A percentile compares a stretch with the other conserved stretches of the same genome.
phyloP scores from a whole-genome alignment of 2,329 filamentous ascomycete genomes.

The Fusarium beomiforme region DNA sequence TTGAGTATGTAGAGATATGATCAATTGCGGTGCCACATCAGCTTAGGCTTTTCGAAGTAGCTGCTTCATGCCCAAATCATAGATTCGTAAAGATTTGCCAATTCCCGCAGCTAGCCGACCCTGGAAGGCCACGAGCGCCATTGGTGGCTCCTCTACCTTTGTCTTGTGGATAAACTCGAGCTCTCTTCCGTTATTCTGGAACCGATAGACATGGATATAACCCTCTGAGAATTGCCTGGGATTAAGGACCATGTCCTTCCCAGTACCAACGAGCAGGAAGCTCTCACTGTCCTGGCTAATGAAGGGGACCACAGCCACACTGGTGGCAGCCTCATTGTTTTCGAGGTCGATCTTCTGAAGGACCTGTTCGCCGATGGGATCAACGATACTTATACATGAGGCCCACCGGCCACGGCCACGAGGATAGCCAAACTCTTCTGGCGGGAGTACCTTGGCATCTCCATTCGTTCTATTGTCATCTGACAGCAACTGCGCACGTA shows the following conservation, averaged over 20 bases:
- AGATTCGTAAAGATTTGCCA: conserved; percentile 83
- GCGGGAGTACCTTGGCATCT: conserved; percentile 73
- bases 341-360: conserved; percentile 83
- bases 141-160: conserved; percentile 86
- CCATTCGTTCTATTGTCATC: conserved; percentile 77
- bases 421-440: conserved; percentile 89
- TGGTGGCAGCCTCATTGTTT: conserved; percentile 91
- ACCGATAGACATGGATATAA: conserved; percentile 91
- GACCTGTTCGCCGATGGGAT: conserved; percentile 77
- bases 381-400: conserved; percentile 95
- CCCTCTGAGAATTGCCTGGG: conserved; percentile 81
- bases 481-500: conserved; percentile 75
- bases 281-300: conserved; percentile 86
- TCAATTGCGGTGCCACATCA: conserved; percentile 78
- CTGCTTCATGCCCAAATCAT: conserved; percentile 92
- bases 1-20: conserved; percentile 87
- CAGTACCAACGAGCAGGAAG: conserved; percentile 96
- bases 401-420: conserved; percentile 90
- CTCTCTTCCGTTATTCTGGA: conserved; percentile 83
- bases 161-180: conserved; percentile 98
- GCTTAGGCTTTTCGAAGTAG: conserved; percentile 90
- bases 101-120: conserved; percentile 86
- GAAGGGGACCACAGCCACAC: conserved; percentile 84
- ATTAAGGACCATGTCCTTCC: conserved; percentile 84
- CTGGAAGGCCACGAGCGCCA: conserved; percentile 88